Evolutionary conservation across 2,329 filamentous ascomycete species (phyloP).

Genomic region (Exophiala oligosperma): DNA sequence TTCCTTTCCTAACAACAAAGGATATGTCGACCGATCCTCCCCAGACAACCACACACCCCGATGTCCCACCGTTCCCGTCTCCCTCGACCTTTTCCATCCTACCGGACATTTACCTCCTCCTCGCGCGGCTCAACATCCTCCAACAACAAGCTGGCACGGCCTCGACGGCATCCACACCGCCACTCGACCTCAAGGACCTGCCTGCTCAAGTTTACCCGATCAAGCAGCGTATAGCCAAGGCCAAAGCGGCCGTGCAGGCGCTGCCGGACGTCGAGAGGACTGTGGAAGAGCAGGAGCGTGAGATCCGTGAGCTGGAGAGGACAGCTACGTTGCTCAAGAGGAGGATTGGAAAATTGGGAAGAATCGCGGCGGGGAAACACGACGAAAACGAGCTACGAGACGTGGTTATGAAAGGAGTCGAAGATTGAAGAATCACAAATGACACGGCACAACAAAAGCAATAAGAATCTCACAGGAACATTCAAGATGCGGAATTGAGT

Average conservation of each 20-base stretch:
- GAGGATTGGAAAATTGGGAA: conserved; percentile 43
- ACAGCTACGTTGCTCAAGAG: conserved; percentile 40
- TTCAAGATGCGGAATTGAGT: background rate
- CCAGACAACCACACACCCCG: conserved; percentile 5
- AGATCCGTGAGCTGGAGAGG: conserved; percentile 44
- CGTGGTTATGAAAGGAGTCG: background rate
- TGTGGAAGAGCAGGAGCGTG: conserved; percentile 45
- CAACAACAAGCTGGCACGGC: conserved; percentile 43
- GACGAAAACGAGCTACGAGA: background rate
- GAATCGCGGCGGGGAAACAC: conserved; percentile 20
- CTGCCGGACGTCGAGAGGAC: conserved; percentile 47
- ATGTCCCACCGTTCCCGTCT: conserved; percentile 59
- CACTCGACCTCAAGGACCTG: conserved; percentile 73
- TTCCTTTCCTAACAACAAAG: background rate
- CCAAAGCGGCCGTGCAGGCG: conserved; percentile 53
- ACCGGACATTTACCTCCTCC: conserved; percentile 75
- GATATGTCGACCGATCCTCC: no score
- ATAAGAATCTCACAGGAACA: background rate
- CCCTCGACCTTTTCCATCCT: conserved; percentile 84
- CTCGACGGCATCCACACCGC: conserved; percentile 30
- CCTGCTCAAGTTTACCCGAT: conserved; percentile 74
- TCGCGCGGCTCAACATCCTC: conserved; percentile 61
- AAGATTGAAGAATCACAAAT: background rate
- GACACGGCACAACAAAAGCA: background rate
- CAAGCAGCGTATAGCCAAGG: conserved; percentile 80